Evolutionary conservation across 495 filamentous ascomycete species (phyloP), one percentile per base, ranked within the genome.

Genomic region (Penicillium silybi): DNA sequence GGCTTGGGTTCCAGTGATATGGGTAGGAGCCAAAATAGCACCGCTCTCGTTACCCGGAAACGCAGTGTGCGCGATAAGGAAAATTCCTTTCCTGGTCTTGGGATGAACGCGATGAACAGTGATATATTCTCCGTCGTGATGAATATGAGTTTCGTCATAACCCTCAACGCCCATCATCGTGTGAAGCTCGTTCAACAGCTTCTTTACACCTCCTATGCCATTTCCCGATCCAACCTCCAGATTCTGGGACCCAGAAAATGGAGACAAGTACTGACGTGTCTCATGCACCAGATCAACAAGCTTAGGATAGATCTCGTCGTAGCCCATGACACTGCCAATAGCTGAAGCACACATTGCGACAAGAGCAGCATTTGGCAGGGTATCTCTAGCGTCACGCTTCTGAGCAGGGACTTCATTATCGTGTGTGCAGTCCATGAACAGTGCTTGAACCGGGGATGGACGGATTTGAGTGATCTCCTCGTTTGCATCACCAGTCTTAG

Each of bases 401-500:
- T 99, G 93, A 1, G 92, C 88, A 6, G 95, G 95, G 7, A 89
- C 83, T 68, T 97, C 93, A 62, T 99, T 99, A 70, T 99, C 95
- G 66, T 99, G 95, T 1, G 95, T 99, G 66, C 95, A 99, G 62
- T 99, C 95, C 90, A 96, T 96, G 69, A 99, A 97, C 1, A 99
- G 74, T 3, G 93, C 95, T 44, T 96, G 91, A 0, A 96, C 88
- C 0, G 90, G 89, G 10, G 82, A 86, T 19, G 84, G 81, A 32
- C 85, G 87, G 65, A 97, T 90, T 44, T 76, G 82, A 40, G 83
- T 85, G 38, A 92, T 78, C 22, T 81, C 76, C 62, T 90, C 85
- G 26, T 73, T 65, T 3, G 60, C 58, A 17, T 62, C 61, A 27
- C 80, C 79, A 52, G 56, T 63, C 23, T 63, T 65, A 0, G 65